These are phyloP conservation scores for Tulasnella sp. DNA, from an alignment of 768 basidiomycete genomes.

Conservation along the genomic window DNA sequence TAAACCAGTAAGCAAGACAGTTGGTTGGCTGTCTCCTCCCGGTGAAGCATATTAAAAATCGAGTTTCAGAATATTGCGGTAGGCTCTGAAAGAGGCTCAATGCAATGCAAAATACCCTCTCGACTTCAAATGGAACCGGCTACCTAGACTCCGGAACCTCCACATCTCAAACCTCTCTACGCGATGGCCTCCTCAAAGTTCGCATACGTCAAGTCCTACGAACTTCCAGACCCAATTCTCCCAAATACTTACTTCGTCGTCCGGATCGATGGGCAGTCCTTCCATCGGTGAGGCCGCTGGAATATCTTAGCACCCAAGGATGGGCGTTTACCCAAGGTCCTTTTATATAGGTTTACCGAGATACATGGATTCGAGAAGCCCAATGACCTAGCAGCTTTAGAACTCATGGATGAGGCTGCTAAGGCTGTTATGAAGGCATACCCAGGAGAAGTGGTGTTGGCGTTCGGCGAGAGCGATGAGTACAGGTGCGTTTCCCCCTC, in stretches of 20 bases:
- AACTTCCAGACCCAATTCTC: conserved; percentile 76
- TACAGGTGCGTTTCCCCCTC: conserved; percentile 51
- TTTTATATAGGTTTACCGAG: conserved; percentile 60
- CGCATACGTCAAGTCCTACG: conserved; percentile 82
- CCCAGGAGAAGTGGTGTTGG: conserved; percentile 65
- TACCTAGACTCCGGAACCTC: too few species aligned
- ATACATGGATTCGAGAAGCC: conserved; percentile 78
- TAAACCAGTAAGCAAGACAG: too few species aligned
- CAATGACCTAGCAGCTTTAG: conserved; percentile 77
- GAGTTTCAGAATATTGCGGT: too few species aligned
- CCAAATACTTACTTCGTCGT: conserved; percentile 77
- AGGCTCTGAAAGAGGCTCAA: too few species aligned
- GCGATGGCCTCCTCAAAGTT: conserved; percentile 96
- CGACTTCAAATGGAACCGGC: too few species aligned
- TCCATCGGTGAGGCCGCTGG: conserved; percentile 65
- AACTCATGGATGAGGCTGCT: conserved; percentile 90
- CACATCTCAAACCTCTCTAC: too few species aligned
- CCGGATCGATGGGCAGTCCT: conserved; percentile 85
- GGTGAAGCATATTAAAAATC: too few species aligned
- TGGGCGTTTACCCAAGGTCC: conserved; percentile 1
- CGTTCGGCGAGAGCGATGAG: conserved; percentile 95
- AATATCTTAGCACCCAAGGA: not conserved
- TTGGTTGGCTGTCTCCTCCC: too few species aligned
- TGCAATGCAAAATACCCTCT: too few species aligned
- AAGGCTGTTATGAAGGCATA: conserved; percentile 68